Percentiles rank a stretch among this genome's conserved stretches.
These are phyloP conservation scores for Ophiosphaerella korrae DNA, from an alignment of 2,329 filamentous ascomycete species.

Conservation along the genomic window DNA sequence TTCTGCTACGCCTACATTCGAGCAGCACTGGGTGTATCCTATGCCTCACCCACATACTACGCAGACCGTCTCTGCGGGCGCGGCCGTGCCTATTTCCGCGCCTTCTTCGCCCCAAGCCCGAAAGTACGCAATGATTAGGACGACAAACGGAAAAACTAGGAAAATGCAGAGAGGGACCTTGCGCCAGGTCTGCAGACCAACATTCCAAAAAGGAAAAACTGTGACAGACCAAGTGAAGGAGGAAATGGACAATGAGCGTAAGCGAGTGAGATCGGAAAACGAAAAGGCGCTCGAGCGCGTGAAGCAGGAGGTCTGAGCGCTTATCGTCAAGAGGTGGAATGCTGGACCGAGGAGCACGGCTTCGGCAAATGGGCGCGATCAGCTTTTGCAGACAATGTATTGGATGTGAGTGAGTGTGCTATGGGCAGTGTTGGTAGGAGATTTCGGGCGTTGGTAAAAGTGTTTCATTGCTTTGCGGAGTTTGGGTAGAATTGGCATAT, in stretches of 20 bases:
- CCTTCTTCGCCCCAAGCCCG: no score
- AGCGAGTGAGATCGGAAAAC: background rate
- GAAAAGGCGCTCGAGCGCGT: background rate
- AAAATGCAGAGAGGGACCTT: no score
- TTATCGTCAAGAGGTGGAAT: background rate
- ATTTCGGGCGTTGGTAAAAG: no score
- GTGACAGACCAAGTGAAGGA: background rate
- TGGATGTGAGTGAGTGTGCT: constrained; percentile 4
- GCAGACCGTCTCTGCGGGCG: constrained; percentile 49
- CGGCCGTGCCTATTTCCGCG: constrained; percentile 33
- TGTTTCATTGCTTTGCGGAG: background rate
- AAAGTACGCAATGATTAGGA: no score
- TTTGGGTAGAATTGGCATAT: background rate
- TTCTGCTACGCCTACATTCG: constrained; percentile 45
- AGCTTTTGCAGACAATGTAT: constrained; percentile 1
- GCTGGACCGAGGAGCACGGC: background rate
- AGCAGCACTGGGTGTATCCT: constrained; percentile 40
- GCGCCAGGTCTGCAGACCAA: background rate
- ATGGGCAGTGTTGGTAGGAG: background rate
- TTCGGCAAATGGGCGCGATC: background rate
- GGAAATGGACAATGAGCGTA: background rate
- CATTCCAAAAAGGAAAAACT: background rate
- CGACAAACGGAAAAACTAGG: no score
- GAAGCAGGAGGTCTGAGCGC: background rate
- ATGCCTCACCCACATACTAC: constrained; percentile 46